Evolutionary conservation across 1,284 basidiomycete species (phyloP), one percentile per base, ranked within the genome.

Genomic region (Papiliotrema laurentii): DNA sequence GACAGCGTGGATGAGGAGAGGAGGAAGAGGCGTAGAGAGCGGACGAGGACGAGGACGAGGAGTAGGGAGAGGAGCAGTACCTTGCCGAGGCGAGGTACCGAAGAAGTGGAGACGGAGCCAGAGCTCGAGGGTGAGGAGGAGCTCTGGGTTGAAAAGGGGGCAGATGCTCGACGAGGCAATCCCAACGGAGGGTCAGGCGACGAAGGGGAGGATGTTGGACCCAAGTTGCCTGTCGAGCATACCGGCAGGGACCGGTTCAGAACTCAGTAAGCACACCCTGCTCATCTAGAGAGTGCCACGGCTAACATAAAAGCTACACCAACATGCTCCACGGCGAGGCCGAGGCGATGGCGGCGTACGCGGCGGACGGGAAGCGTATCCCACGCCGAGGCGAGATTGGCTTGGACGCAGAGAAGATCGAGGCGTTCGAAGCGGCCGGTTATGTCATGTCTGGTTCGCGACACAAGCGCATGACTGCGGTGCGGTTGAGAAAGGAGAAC

Each of bases 311-410:
- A n/a, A n/a, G n/a, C n/a, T n/a, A n/a, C n/a, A n/a, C n/a, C n/a
- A 81, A 88, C 44, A 80, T 98, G 35, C 80, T 93, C 7, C 87
- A 89, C 1, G 96, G 94, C 49, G 94, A 99, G 78, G 94, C 92
- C 42, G 85, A 85, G 51, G 94, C 94, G 25, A 97, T 98, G 92
- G 91, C 92, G 4, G 87, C 89, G 27, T 99, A 87, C 79, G 81
- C 96, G 42, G 80, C 88, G 68, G 87, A 92, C 19, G 92, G 89
- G 49, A 72, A 84, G 46, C 91, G 94, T 66, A 98, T 98, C 64
- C 94, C 94, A 3, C 89, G 94, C 51, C 89, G 96, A 79, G 96
- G 94, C 75, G 94, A 98, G 77, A 97, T 98, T 62, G 96, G 94
- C 42, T 76, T 98, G 53, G 85, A 86, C 14, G 83, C 87, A 7